These are phyloP conservation scores for Bruguiera sexangula DNA, from an alignment of 345 rosid species.

Conservation along the genomic window DNA sequence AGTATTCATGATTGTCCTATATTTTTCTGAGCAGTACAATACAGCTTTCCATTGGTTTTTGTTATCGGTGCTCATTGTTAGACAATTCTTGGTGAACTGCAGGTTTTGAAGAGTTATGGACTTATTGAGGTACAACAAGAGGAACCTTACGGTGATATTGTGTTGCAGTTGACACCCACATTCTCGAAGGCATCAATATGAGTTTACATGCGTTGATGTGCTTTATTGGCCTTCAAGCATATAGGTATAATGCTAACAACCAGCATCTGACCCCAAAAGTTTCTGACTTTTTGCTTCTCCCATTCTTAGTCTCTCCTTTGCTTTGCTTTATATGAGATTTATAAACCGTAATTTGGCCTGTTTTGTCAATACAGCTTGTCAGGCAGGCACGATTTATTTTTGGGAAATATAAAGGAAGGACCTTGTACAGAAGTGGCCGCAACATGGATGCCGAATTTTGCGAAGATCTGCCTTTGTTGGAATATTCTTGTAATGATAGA, in stretches of 20 bases:
- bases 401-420: not conserved
- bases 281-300: not conserved
- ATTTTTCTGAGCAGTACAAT: not conserved
- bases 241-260: constrained; percentile 4
- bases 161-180: constrained; percentile 43
- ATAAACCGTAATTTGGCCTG: not conserved
- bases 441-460: not conserved
- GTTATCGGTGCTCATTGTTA: not conserved
- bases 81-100: constrained; percentile 13
- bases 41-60: not conserved
- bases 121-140: constrained; percentile 67
- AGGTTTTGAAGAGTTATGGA: constrained; percentile 81
- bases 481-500: no score
- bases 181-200: constrained; percentile 44
- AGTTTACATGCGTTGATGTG: constrained; percentile 12
- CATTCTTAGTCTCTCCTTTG: no score
- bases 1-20: not conserved
- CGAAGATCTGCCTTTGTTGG: no score
- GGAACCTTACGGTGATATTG: constrained; percentile 58
- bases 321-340: no score
- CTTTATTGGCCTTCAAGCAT: not conserved
- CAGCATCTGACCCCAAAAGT: not conserved
- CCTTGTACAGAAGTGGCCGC: not conserved
- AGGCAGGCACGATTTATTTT: not conserved
- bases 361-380: not conserved